Evolutionary conservation across 805 yeast genomes (phyloP), one percentile per base, ranked within the genome.

Genomic region (Candida fluviatilis): DNA sequence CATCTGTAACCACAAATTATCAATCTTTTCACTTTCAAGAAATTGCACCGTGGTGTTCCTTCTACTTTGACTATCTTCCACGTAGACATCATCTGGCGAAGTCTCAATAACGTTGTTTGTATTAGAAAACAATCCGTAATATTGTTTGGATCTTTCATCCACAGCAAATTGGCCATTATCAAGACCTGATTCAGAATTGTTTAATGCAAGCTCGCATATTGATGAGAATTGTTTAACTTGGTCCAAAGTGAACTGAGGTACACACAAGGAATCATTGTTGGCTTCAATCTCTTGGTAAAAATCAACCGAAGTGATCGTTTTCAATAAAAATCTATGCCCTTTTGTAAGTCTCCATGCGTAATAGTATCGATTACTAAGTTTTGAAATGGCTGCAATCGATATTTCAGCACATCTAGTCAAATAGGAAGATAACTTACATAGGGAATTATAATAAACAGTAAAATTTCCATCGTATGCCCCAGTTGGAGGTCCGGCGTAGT

Each of bases 341-440:
- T 80, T 80, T 27, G 76, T 62, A 54, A 81, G 70, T 57, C 82
- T 71, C 78, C 80, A 78, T 2, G 87, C 81, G 48, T 77, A 78
- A 40, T 77, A 78, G 51, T 80, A 81, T 45, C 75, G 69, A 13
- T 58, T 64, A 5, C 84, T 75, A 15, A 82, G 54, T 18, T 64
- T 64, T 6, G 64, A 60, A 14, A 66, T 58, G 4, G 61, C 65
- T 3, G 63, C 63, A 31, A 58, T 55, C 5, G 59, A 56, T 11
- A 54, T 58, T 45, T 50, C 65, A 23, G 58, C 51, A 41, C 55
- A 56, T 46, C 57, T 48, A 15, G 51, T 51, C 31, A 54, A 45
- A 27, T 55, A 47, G 5, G 55, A 49, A 8, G 63, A 57, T 13
- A 51, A 36, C 21, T 41, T 45, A 33, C 57, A 49, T 24, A 55